A percentile compares a stretch with the other conserved stretches of the same genome.
These are phyloP conservation scores for Debaryomyces nepalensis DNA, from an alignment of 1,139 yeast species.

Conservation along the genomic window DNA sequence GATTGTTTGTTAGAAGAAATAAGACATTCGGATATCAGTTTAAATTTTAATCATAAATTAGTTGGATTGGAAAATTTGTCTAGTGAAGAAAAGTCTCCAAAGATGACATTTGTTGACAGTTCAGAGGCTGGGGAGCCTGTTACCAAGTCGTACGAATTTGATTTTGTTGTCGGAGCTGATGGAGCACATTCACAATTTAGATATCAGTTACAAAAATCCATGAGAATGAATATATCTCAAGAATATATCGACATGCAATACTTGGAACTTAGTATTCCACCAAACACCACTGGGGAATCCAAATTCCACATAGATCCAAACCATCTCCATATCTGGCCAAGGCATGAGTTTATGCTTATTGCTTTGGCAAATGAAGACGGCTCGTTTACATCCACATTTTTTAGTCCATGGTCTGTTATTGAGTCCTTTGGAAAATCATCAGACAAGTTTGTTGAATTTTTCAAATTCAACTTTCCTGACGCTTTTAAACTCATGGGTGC, in stretches of 20 bases:
- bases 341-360: constrained; percentile 83
- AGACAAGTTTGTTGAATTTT: constrained; percentile 56
- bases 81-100: constrained; percentile 26
- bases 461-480: constrained; percentile 69
- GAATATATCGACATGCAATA: constrained; percentile 86
- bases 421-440: constrained; percentile 50
- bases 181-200: constrained; percentile 84
- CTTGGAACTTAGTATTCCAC: constrained; percentile 76
- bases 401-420: constrained; percentile 76
- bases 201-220: constrained; percentile 64
- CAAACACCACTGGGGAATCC: constrained; percentile 33
- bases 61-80: constrained; percentile 35
- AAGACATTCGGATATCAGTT: constrained; percentile 40
- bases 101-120: constrained; percentile 28
- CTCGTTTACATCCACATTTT: constrained; percentile 87
- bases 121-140: constrained; percentile 16
- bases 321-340: constrained; percentile 93
- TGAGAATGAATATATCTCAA: constrained; percentile 73
- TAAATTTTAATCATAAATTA: constrained; percentile 65
- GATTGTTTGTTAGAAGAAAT: constrained; percentile 66
- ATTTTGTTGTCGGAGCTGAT: constrained; percentile 80
- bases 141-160: constrained; percentile 40
- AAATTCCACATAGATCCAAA: constrained; percentile 65
- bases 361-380: constrained; percentile 87
- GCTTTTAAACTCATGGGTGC: constrained; percentile 72